A percentile compares a stretch with the other conserved stretches of the same genome.
phyloP scores from a whole-genome alignment of 129 eudicot species.

The Flaveria bidentis region DNA sequence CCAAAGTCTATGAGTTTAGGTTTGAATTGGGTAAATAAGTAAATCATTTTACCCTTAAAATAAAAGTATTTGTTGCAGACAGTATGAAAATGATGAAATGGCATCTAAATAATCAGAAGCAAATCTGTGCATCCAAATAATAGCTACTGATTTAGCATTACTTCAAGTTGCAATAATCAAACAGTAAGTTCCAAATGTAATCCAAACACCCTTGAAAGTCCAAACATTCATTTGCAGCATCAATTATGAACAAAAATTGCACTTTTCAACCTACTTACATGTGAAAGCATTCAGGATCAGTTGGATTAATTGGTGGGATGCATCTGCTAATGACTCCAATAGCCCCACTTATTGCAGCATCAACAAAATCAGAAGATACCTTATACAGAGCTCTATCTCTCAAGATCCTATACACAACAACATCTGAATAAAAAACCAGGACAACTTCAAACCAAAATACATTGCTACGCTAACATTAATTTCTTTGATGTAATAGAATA shows the following conservation, averaged over 20 bases:
- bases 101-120: neutral
- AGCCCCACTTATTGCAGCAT: slow-evolving; percentile 97
- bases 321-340: slow-evolving; percentile 96
- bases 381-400: slow-evolving; percentile 93
- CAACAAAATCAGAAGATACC: slow-evolving; percentile 93
- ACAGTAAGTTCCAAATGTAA: neutral
- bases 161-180: neutral
- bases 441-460: neutral
- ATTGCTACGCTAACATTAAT: neutral
- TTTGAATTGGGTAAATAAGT: no score
- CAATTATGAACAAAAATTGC: neutral
- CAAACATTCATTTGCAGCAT: neutral
- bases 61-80: neutral
- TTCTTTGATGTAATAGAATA: neutral
- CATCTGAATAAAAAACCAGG: neutral
- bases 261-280: slow-evolving; percentile 56
- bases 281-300: slow-evolving; percentile 99
- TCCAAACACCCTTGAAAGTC: neutral
- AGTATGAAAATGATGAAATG: neutral
- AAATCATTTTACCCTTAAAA: neutral
- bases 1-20: neutral
- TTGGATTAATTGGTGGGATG: slow-evolving; percentile 96
- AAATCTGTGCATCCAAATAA: neutral
- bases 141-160: neutral
- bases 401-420: slow-evolving; percentile 62